phyloP scores from a whole-genome alignment of 257 asterid species.

The Solanum sitiens region DNA sequence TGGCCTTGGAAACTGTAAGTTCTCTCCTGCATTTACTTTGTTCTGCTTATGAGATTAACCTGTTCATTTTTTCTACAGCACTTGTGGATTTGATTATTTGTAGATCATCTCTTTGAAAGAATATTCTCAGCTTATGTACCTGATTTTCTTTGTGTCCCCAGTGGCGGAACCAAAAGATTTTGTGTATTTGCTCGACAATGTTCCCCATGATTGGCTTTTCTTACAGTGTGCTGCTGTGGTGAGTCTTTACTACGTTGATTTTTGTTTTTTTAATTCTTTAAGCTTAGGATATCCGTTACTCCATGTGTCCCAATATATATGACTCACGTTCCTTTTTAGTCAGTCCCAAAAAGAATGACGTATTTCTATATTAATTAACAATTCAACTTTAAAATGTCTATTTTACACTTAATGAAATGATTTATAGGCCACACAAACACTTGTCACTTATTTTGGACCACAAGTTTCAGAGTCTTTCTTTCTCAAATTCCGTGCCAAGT shows the following conservation, averaged over 20 bases:
- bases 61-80: background rate
- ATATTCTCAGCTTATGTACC: background rate
- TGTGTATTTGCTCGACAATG: conserved; percentile 56
- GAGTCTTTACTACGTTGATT: conserved; percentile 9
- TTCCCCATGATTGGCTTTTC: conserved; percentile 96
- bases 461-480: background rate
- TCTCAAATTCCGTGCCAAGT: background rate
- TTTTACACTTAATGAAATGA: background rate
- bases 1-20: conserved; percentile 70
- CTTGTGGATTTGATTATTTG: background rate
- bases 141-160: conserved; percentile 12
- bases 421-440: background rate
- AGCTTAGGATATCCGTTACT: background rate
- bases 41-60: background rate
- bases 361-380: too few species aligned
- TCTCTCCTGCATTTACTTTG: background rate
- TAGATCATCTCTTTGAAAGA: background rate
- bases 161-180: conserved; percentile 70
- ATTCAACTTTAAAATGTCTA: background rate
- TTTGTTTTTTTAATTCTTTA: background rate
- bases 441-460: background rate
- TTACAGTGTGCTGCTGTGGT: conserved; percentile 80
- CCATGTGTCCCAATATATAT: background rate
- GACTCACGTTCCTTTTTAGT: background rate
- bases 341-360: background rate